These are phyloP conservation scores for Crithidia acanthocephali DNA, from an alignment of 208 protist genomes.

Conservation along the genomic window DNA sequence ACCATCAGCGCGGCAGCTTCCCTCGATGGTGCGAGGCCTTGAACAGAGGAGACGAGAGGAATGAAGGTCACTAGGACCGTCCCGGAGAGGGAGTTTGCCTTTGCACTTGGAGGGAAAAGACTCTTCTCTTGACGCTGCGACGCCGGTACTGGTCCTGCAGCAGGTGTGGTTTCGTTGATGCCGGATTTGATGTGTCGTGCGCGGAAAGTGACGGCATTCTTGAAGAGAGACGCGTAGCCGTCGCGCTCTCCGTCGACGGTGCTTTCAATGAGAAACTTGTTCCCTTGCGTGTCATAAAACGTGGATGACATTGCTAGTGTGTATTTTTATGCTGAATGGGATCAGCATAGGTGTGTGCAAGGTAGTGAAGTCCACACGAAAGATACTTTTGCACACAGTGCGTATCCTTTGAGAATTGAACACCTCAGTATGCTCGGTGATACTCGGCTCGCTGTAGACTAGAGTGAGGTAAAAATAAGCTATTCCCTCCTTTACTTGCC, in stretches of 20 bases:
- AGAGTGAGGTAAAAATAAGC: too few relatives aligned
- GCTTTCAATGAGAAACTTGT: slow-evolving; percentile 13
- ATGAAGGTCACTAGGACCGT: slow-evolving; percentile 30
- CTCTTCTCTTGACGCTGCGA: background rate
- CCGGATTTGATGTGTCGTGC: slow-evolving; percentile 1
- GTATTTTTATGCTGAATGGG: too few relatives aligned
- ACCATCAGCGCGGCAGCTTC: slow-evolving; percentile 9
- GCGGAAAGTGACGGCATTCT: slow-evolving; percentile 11
- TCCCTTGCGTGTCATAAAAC: slow-evolving; percentile 19
- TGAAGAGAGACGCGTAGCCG: slow-evolving; percentile 28
- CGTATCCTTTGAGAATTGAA: too few relatives aligned
- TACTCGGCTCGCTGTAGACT: too few relatives aligned
- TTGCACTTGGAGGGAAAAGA: background rate
- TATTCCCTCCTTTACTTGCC: too few relatives aligned
- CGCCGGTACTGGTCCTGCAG: background rate
- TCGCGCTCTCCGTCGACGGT: slow-evolving; percentile 5
- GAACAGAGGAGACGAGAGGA: slow-evolving; percentile 25
- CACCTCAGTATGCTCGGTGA: too few relatives aligned
- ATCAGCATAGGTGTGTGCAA: too few relatives aligned
- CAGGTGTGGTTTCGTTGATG: background rate
- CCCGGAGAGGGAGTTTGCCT: background rate
- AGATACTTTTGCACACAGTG: too few relatives aligned
- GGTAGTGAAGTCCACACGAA: too few relatives aligned
- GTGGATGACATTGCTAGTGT: slow-evolving; percentile 3
- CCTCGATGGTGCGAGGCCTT: background rate